Evolutionary conservation across 345 rosid species (phyloP).

Genomic region (Orychophragmus violaceus): DNA sequence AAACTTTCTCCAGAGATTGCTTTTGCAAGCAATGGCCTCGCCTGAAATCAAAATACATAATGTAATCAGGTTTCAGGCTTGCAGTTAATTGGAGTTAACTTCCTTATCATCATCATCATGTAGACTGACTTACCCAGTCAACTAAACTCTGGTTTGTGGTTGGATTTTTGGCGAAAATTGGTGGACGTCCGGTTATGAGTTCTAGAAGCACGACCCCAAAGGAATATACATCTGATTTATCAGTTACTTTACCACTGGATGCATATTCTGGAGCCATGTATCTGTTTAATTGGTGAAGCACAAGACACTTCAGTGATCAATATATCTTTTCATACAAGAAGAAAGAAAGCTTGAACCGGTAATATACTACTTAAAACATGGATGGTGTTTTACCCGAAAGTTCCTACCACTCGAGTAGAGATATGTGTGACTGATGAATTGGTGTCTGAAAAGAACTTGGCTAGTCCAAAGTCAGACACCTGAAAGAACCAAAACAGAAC

Average conservation of each 20-base stretch:
- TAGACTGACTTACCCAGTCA: conserved; percentile 53
- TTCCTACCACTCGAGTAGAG: conserved; percentile 75
- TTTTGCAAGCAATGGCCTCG: conserved; percentile 53
- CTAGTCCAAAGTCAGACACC: conserved; percentile 89
- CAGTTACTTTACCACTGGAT: conserved; percentile 66
- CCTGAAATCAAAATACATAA: conserved; percentile 28
- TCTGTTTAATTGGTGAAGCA: conserved; percentile 28
- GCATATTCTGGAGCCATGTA: conserved; percentile 86
- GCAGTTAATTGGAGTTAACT: not conserved
- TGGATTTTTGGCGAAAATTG: conserved; percentile 41
- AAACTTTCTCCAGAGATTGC: conserved; percentile 35
- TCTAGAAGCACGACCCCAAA: conserved; percentile 72
- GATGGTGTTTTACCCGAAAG: conserved; percentile 57
- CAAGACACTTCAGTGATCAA: not conserved
- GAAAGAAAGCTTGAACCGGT: not conserved
- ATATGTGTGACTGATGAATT: conserved; percentile 45
- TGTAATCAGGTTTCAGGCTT: not conserved
- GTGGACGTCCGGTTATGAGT: conserved; percentile 59
- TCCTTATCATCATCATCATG: not conserved
- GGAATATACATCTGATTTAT: conserved; percentile 74
- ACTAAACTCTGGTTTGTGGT: conserved; percentile 51
- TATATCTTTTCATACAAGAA: not conserved
- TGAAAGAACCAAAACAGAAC: conserved; percentile 22
- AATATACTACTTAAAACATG: conserved; percentile 15
- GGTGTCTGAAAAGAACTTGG: conserved; percentile 47